Percentiles rank a stretch among this genome's conserved stretches.
Conservation (phyloP, 1,139 yeast species). For the Debaryomyces singareniensis region DNA sequence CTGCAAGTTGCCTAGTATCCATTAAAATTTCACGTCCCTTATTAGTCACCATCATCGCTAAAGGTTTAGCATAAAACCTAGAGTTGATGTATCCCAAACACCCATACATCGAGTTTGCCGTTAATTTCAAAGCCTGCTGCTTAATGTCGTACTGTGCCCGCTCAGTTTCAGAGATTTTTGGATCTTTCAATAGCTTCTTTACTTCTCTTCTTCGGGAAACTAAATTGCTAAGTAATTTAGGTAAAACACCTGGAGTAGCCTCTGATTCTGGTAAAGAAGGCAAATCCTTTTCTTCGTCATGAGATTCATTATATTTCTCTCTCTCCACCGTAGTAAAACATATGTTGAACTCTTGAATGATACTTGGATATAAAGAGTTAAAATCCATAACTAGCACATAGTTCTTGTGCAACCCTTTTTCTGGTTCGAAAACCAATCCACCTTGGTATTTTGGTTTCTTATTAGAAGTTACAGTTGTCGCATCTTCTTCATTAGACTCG, state of each 20-base stretch:
- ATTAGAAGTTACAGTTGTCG: slow-evolving; percentile 45
- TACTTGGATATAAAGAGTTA: slow-evolving; percentile 95
- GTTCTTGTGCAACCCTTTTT: slow-evolving; percentile 86
- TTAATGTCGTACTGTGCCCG: slow-evolving; percentile 85
- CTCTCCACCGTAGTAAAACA: slow-evolving; percentile 94
- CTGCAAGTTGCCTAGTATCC: slow-evolving; percentile 92
- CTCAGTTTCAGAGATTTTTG: slow-evolving; percentile 56
- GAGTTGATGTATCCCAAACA: slow-evolving; percentile 92
- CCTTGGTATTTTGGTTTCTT: slow-evolving; percentile 88
- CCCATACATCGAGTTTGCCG: slow-evolving; percentile 99
- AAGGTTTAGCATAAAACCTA: slow-evolving; percentile 90
- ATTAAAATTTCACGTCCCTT: slow-evolving; percentile 94
- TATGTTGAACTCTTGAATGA: slow-evolving; percentile 93
- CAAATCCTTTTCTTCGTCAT: slow-evolving; percentile 56
- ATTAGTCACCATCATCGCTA: slow-evolving; percentile 92
- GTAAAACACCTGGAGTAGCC: slow-evolving; percentile 72
- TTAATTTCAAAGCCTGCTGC: slow-evolving; percentile 91
- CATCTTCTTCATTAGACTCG: slow-evolving; percentile 41
- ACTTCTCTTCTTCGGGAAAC: slow-evolving; percentile 93
- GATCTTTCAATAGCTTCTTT: slow-evolving; percentile 75
- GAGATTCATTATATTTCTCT: slow-evolving; percentile 38
- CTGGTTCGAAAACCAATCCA: slow-evolving; percentile 96
- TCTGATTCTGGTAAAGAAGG: slow-evolving; percentile 66
- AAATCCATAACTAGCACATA: slow-evolving; percentile 94
- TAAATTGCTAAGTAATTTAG: slow-evolving; percentile 72